Conservation (phyloP, 192 early-diverging fungal genomes). For the Kickxella alabastrina region DNA sequence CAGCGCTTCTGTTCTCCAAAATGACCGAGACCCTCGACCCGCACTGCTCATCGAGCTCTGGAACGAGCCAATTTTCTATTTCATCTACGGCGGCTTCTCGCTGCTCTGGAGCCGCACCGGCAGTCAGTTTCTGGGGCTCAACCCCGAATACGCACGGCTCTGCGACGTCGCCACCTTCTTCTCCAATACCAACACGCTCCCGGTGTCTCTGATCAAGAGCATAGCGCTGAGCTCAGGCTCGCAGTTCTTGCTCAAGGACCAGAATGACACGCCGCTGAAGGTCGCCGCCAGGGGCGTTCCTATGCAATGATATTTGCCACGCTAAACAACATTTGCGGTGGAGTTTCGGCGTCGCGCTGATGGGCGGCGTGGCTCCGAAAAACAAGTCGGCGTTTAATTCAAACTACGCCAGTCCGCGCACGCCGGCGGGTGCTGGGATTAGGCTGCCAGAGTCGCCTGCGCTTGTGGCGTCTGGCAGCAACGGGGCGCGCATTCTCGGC, state of each 20-base stretch:
- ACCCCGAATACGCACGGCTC: constrained; percentile 57
- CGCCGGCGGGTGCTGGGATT: constrained; percentile 4
- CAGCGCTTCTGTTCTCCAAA: constrained; percentile 70
- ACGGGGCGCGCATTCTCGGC: not conserved
- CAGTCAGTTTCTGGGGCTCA: constrained; percentile 35
- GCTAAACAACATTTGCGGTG: constrained; percentile 76
- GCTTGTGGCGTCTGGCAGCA: not conserved
- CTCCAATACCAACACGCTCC: constrained; percentile 70
- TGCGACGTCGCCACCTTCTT: constrained; percentile 64
- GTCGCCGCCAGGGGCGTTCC: constrained; percentile 62
- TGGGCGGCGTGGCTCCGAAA: constrained; percentile 45
- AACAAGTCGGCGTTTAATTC: constrained; percentile 34
- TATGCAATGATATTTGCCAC: constrained; percentile 78
- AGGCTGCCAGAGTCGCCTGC: constrained; percentile 2
- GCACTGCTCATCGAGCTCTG: constrained; percentile 62
- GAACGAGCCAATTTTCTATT: constrained; percentile 63
- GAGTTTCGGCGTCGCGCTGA: constrained; percentile 68
- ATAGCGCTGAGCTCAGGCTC: constrained; percentile 50
- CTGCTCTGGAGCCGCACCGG: constrained; percentile 44
- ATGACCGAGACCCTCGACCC: constrained; percentile 66
- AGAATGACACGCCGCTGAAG: constrained; percentile 43
- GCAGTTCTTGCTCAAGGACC: constrained; percentile 44
- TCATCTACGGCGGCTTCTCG: constrained; percentile 47
- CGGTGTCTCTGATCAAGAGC: constrained; percentile 66
- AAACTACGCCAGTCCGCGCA: constrained; percentile 28